Base-by-base conservation (phyloP, 1,284 basidiomycete species). In the Moesziomyces parantarcticus region DNA sequence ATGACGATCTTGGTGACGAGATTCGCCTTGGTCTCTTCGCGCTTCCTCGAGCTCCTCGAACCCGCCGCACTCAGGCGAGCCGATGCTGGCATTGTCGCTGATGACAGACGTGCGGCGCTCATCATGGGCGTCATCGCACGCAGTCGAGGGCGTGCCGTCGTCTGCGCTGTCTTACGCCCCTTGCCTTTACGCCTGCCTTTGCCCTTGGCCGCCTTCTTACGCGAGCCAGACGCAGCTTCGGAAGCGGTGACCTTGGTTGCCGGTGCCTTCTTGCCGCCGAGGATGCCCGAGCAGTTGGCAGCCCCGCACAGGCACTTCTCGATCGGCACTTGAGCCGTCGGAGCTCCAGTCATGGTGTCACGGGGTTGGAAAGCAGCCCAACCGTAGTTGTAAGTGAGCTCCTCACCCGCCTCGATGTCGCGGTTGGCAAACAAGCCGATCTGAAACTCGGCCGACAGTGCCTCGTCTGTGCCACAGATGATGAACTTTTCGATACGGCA, bases 381-480 rank as follows among this genome's bases (percentile, higher is more conserved):
- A n/a, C 76, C 75, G 42, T 82, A 82, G 57, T 80, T 75, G 62
- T 82, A 82, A 3, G 79, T 79, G 39, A 82, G 52, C 54, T 82
- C 80, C 53, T 82, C 80, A 32, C 80, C 80, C 18, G 66, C 72
- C 13, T 52, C 72, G 42, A 82, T 81, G 45, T 81, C 79, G 36
- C 80, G 67, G 13, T 56, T 45, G 4, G 80, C 80, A 58, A 79
- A 81, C 8, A 82, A 58, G 9, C 77, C 80, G 20, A 82, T 75
- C 67, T 82, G 70, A 43, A 79, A 81, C 50, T 82, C 80, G 18
- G 76, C 79, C 5, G 62, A 70, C 14, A 61, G 61, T 43, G 63
- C 60, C 60, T 81, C 76, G 46, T 77, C 79, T 1, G 71, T 70
- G 36, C 80, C 80, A 56, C 73, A 76, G 48, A 82, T 60, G 58